Evolutionary conservation across 352 stramenopile species (phyloP), one percentile per base, ranked within the genome.

Genomic region (Pythium inflatum): DNA sequence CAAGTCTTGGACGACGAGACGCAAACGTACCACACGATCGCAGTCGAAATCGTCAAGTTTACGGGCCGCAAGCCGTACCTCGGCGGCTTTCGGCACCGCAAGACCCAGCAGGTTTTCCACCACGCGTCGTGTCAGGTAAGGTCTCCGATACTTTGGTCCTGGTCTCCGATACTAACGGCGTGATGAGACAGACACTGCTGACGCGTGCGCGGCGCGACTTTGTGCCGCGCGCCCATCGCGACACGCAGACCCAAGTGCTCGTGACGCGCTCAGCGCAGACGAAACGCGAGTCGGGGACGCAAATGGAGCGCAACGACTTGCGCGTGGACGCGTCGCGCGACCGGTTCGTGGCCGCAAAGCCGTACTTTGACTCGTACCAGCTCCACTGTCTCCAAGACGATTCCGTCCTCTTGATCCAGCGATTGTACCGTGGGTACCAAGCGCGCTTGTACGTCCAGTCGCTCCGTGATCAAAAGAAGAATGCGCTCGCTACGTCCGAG

Each of bases 291-390:
- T 91, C 78, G 0, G 91, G 90, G 4, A 98, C 92, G 5, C 94
- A 98, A 62, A 98, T 98, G 91, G 74, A 83, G 57, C 78, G 91
- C 0, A 66, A 61, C 24, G 92, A 96, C 66, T 55, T 98, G 27
- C 73, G 79, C 24, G 36, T 98, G 22, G 85, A 97, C 67, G 71
- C 76, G 45, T 70, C 73, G 3, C 71, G 78, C n/a, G 90, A 98
- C 75, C 80, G 80, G 13, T 54, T 80, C 12, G 41, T 97, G 12
- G 74, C 48, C 5, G 72, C 88, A 18, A 82, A 89, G 40, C 79
- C 83, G 7, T 98, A 98, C 70, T 95, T 98, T 41, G 92, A 93
- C 71, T 95, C 91, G 24, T 90, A 85, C n/a, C 88, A 98, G 66
- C 73, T 97, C 9, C 83, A 93, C 33, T 91, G 82, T 61, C 68